Evolutionary conservation across 2,329 filamentous ascomycete genomes (phyloP), one percentile per base, ranked within the genome.

Genomic region (Ascochyta fabae): DNA sequence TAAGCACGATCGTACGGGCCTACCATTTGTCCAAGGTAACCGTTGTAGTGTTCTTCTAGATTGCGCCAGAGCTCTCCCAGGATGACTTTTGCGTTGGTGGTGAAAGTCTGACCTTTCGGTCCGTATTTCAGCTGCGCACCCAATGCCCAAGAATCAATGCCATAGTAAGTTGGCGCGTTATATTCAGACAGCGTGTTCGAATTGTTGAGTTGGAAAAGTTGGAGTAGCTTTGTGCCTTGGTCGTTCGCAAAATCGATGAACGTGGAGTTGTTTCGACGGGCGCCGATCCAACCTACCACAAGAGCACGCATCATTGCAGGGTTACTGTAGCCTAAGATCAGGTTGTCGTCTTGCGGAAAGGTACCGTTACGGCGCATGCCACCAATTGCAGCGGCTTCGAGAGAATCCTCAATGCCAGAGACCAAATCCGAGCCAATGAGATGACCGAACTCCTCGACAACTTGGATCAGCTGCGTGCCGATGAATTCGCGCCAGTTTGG

Each of bases 101-200:
- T 56, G 15, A 77, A 75, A 27, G 60, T 53, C 2, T 68, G 61
- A 42, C 67, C 65, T 22, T 50, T 46, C 1, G 73, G 68, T 0
- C 75, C 76, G 54, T 78, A 78, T 24, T 72, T 73, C 13, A 77
- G 71, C 50, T 72, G 75, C 15, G 74, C 73, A 0, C 68, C 75
- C 3, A 80, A 69, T 0, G 76, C 76, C 74, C 75, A 79, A 33
- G 73, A 60, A 49, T 78, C 76, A 62, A 78, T 75, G 40, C 77
- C 76, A 51, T 78, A 78, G 62, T 78, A 78, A 2, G 72, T 78
- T 3, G 77, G 75, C 2, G 74, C 70, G 36, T 78, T 78, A 63
- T 78, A 78, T 56, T 78, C 77, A 9, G 68, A 71, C 1, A 78
- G 60, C 69, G 61, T 70, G 47, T 75, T 66, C 6, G 47, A 48